A percentile compares a stretch with the other conserved stretches of the same genome.
Evolutionary conservation across 208 protist species (phyloP).

Genomic region (Trypanosomatidae sp.): DNA sequence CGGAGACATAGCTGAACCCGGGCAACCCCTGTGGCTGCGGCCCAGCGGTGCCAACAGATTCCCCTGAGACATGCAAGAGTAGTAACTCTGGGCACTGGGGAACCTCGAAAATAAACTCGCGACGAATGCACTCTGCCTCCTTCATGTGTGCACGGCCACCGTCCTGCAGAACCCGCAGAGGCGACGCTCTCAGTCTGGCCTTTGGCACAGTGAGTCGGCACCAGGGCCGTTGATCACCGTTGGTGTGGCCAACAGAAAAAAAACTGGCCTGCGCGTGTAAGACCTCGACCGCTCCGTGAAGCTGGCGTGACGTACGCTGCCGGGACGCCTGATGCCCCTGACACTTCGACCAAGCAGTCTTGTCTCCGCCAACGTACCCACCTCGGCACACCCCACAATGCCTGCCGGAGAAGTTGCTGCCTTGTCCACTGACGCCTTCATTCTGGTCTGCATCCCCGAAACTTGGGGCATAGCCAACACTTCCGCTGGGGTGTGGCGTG

Average conservation of each 20-base stretch:
- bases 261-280: conserved; percentile 7
- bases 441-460: not conserved
- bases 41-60: not conserved
- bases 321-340: not conserved
- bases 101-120: conserved; percentile 15
- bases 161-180: not conserved
- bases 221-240: conserved; percentile 3
- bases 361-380: not conserved
- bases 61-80: not conserved
- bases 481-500: not conserved
- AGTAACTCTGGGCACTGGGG: conserved; percentile 16
- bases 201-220: conserved; percentile 17
- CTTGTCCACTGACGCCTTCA: not conserved
- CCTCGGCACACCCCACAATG: not conserved
- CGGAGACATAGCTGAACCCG: not conserved
- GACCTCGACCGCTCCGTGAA: conserved; percentile 18
- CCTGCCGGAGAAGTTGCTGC: conserved; percentile 1
- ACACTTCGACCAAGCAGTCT: not conserved
- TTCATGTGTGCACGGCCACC: not conserved
- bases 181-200: conserved; percentile 13
- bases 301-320: not conserved
- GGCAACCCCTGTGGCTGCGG: not conserved
- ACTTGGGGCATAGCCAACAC: not conserved
- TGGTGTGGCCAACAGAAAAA: not conserved
- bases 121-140: not conserved